Evolutionary conservation across 768 basidiomycete species (phyloP), one percentile per base, ranked within the genome.

Genomic region (Auricularia sp.): DNA sequence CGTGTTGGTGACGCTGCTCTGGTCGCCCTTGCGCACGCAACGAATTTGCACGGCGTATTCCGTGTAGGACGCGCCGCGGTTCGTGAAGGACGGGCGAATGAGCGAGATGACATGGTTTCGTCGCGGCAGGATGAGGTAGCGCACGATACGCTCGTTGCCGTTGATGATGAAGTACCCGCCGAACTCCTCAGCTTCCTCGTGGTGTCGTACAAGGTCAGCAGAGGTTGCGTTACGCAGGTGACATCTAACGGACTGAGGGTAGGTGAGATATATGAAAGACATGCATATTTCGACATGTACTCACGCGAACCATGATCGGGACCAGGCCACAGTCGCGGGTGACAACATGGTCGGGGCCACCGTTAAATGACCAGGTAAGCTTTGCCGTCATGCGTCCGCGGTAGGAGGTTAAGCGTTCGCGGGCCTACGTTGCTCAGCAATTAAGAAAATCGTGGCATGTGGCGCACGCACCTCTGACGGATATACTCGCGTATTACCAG

Each of bases 161-260:
- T 99, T 99, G 75, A 99, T 87, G 73, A 99, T 85, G 73, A 99
- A 99, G 77, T 99, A 98, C 35, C 96, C 97, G 63, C 97, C 97
- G 72, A 98, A 98, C 75, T 98, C 97, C 77, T 97, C 94, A 1
- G 97, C 88, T 71, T 99, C 97, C 81, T 99, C 97, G 73, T 96
- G 90, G 67, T 88, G 88, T 64, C 80, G 78, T 64, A 98, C 93
- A 56, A 99, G 86, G 58, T 93, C 89, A 8, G 89, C 83, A 8
- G 96, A 90, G 2, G 93, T 85, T 75, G 97, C 82, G 39, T 82
- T 82, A 56, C 87, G 87, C n/a, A 98, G 76, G 75, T 98, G 97
- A 73, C 97, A 99, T 65, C 96, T 81, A 24, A 85, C 87, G 8
- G 96, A 98, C 92, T 97, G 68, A 10, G 61, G 24, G 21, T 0